Conservation (phyloP, 106 monocot genomes). For the Triglochin maritima region DNA sequence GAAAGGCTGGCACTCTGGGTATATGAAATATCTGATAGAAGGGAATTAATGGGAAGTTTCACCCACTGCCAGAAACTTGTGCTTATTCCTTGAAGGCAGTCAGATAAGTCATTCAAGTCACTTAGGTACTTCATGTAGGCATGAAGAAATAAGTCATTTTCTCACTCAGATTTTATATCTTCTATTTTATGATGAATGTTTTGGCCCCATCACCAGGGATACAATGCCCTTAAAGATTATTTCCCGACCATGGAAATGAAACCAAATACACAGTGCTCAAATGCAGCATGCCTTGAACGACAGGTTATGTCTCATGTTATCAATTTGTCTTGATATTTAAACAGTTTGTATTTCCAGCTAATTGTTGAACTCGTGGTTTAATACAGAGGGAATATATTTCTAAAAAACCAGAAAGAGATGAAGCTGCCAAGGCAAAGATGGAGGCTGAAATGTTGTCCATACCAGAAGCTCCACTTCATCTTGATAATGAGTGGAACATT, state of each 20-base stretch:
- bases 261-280: slow-evolving; percentile 91
- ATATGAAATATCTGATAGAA: too few relatives aligned
- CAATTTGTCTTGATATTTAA: neutral
- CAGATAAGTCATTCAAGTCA: too few relatives aligned
- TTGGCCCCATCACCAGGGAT: slow-evolving; percentile 41
- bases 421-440: slow-evolving; percentile 61
- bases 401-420: slow-evolving; percentile 85
- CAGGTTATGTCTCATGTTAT: slow-evolving; percentile 37
- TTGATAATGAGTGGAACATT: slow-evolving; percentile 95
- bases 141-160: too few relatives aligned
- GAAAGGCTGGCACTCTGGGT: too few relatives aligned
- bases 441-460: slow-evolving; percentile 45
- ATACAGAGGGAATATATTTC: slow-evolving; percentile 64
- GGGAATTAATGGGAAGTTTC: too few relatives aligned
- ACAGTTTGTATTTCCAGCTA: neutral
- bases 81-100: too few relatives aligned
- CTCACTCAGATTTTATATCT: too few relatives aligned
- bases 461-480: slow-evolving; percentile 53
- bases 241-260: slow-evolving; percentile 96
- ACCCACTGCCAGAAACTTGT: too few relatives aligned
- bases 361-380: neutral
- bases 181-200: too few relatives aligned
- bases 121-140: too few relatives aligned
- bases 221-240: slow-evolving; percentile 92
- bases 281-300: slow-evolving; percentile 70